phyloP scores from a whole-genome alignment of 2,329 filamentous ascomycete species.

The Penicillium nordicum region DNA sequence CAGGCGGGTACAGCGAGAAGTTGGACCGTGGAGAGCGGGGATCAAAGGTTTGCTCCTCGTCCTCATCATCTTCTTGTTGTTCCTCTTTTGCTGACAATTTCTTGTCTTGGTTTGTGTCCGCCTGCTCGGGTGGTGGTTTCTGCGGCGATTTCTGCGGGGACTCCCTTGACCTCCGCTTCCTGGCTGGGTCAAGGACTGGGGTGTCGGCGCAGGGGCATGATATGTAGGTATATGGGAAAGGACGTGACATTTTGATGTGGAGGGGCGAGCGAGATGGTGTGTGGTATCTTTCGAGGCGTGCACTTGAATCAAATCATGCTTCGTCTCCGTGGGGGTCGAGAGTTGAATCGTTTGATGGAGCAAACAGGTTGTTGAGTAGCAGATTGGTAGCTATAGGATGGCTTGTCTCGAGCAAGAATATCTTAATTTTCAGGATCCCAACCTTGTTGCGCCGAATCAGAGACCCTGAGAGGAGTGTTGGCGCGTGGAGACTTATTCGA shows the following conservation, averaged over 20 bases:
- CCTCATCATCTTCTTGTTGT: constrained; percentile 52
- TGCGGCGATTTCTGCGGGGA: constrained; percentile 33
- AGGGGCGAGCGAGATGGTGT: neutral
- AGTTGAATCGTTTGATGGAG: neutral
- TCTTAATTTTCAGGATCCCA: neutral
- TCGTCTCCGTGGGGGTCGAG: constrained; percentile 8
- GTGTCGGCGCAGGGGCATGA: constrained; percentile 61
- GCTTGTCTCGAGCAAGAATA: neutral
- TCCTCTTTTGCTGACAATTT: constrained; percentile 13
- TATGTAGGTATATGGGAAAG: constrained; percentile 63
- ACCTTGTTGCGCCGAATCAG: neutral
- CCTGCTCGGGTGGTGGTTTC: constrained; percentile 23
- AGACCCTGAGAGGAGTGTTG: constrained; percentile 3
- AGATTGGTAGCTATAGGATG: neutral
- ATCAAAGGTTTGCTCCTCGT: constrained; percentile 79
- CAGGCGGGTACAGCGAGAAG: constrained; percentile 88
- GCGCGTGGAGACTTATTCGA: neutral
- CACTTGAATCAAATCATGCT: constrained; percentile 19
- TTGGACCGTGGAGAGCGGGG: constrained; percentile 79
- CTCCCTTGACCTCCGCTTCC: constrained; percentile 39
- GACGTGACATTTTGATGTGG: constrained; percentile 46
- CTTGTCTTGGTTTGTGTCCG: constrained; percentile 2
- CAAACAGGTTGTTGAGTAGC: too few species aligned
- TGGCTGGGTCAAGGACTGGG: constrained; percentile 39
- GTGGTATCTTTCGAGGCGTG: neutral